Conservation (phyloP, 2,329 filamentous ascomycete species). For the Fusarium veterinarium region DNA sequence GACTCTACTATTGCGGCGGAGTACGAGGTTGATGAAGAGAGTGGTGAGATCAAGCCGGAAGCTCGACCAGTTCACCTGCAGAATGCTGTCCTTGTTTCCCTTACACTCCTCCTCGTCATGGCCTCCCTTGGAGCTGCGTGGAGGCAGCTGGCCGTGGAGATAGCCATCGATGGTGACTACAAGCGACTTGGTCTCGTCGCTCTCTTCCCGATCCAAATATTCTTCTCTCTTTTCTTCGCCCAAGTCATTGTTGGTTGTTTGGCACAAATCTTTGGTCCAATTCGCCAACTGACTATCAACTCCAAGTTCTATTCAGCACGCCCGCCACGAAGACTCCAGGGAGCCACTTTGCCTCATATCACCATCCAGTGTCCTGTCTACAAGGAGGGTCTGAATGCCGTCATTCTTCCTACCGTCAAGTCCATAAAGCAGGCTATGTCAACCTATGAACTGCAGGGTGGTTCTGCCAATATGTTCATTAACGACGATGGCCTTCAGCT, state of each 20-base stretch:
- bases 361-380: constrained; percentile 91
- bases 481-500: constrained; percentile 81
- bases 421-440: constrained; percentile 83
- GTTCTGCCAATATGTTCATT: constrained; percentile 81
- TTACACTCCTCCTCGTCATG: constrained; percentile 74
- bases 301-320: constrained; percentile 84
- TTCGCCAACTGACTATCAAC: constrained; percentile 78
- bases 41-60: constrained; percentile 73
- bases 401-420: constrained; percentile 81
- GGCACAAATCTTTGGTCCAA: constrained; percentile 80
- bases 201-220: constrained; percentile 77
- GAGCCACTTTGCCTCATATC: constrained; percentile 72
- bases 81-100: constrained; percentile 75
- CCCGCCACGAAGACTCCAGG: constrained; percentile 71
- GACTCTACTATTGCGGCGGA: constrained; percentile 62
- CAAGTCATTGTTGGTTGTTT: constrained; percentile 82
- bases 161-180: constrained; percentile 72
- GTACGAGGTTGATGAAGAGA: constrained; percentile 77
- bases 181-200: constrained; percentile 72
- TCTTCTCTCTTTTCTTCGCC: constrained; percentile 85
- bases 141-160: constrained; percentile 75
- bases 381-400: constrained; percentile 81
- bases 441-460: constrained; percentile 80
- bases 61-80: constrained; percentile 74
- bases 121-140: constrained; percentile 76